Conservation (phyloP, 495 filamentous ascomycete species). For the Glarea lozoyensis region DNA sequence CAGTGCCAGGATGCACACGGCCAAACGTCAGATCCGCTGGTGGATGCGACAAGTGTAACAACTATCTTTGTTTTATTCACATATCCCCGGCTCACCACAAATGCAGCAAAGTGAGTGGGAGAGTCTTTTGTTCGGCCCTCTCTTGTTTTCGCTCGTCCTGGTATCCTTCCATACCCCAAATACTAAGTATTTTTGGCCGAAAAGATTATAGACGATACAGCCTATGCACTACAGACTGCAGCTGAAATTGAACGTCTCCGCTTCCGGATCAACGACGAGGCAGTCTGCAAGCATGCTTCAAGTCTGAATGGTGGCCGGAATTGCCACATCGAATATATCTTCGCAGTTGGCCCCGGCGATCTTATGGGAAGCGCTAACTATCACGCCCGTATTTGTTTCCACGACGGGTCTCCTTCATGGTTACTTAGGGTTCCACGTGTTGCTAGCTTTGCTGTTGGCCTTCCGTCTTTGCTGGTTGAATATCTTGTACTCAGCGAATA, state of each 20-base stretch:
- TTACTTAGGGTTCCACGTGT: neutral
- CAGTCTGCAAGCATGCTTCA: neutral
- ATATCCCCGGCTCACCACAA: neutral
- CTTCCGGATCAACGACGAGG: neutral
- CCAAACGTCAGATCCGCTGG: neutral
- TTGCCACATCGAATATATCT: neutral
- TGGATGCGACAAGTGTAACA: neutral
- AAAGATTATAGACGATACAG: neutral
- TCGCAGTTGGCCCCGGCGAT: neutral
- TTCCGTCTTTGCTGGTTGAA: slow-evolving; percentile 11
- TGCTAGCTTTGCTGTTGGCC: slow-evolving; percentile 8
- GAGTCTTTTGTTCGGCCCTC: neutral
- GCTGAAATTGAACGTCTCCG: neutral
- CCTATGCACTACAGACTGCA: neutral
- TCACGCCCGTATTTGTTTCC: neutral
- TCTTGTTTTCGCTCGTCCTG: neutral
- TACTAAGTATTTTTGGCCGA: neutral
- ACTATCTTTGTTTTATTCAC: neutral
- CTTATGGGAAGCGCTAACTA: neutral
- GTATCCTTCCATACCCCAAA: too few relatives aligned
- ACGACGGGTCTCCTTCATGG: neutral
- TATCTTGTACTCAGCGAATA: slow-evolving; percentile 17
- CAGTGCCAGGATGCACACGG: neutral
- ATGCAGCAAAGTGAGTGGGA: neutral
- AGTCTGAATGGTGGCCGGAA: neutral